Evolutionary conservation across 108 stramenopile species (phyloP).

Genomic region (Stephanodiscus minutulus): DNA sequence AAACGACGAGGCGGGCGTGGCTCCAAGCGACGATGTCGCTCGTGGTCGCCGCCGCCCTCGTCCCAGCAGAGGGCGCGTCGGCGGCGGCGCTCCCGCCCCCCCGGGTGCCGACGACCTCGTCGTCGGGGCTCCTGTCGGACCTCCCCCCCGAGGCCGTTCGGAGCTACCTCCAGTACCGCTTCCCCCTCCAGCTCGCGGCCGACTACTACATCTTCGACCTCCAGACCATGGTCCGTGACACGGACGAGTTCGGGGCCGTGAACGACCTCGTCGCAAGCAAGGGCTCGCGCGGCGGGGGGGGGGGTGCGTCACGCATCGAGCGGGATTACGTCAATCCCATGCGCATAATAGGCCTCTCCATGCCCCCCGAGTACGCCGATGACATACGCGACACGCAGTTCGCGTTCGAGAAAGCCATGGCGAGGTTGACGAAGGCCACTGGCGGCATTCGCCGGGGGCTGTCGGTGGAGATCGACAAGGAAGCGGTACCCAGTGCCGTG

Average conservation of each 20-base stretch:
- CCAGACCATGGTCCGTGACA: constrained; percentile 63
- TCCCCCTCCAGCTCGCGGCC: constrained; percentile 70
- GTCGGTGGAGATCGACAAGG: constrained; percentile 73
- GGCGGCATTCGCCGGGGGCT: constrained; percentile 68
- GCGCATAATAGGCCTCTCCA: constrained; percentile 70
- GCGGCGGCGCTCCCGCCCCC: too few species aligned
- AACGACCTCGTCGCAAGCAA: constrained; percentile 61
- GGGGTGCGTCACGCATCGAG: constrained; percentile 74
- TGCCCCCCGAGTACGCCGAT: constrained; percentile 83
- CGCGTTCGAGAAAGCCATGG: constrained; percentile 72
- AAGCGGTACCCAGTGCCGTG: constrained; percentile 45
- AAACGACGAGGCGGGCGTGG: too few species aligned
- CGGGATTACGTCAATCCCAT: constrained; percentile 84
- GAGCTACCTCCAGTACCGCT: constrained; percentile 79
- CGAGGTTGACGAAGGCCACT: constrained; percentile 69
- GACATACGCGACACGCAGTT: constrained; percentile 82
- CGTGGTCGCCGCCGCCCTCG: too few species aligned
- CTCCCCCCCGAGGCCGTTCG: constrained; percentile 73
- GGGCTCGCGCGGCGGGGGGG: constrained; percentile 61
- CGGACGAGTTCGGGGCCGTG: constrained; percentile 73
- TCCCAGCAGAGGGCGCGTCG: too few species aligned
- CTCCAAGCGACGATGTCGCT: too few species aligned
- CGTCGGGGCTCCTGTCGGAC: constrained; percentile 57
- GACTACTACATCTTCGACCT: constrained; percentile 83
- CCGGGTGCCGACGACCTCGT: constrained; percentile 11